A percentile compares a stretch with the other conserved stretches of the same genome.
Conservation (phyloP, 495 filamentous ascomycete species). For the Trichoderma reesei region DNA sequence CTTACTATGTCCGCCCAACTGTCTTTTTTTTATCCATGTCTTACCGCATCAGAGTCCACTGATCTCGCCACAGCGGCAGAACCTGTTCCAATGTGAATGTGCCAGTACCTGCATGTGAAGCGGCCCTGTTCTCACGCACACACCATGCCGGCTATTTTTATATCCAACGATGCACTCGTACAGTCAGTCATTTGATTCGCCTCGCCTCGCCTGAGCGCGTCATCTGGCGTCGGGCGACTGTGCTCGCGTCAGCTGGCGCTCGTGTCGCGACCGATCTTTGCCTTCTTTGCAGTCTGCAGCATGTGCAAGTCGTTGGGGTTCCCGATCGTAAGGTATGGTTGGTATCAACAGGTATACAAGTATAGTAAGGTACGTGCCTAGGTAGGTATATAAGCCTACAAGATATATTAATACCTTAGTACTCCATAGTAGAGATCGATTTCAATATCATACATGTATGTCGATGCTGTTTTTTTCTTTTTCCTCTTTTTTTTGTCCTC, state of each 20-base stretch:
- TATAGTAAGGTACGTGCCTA: too few relatives aligned
- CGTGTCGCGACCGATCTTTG: not conserved
- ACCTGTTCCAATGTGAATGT: too few relatives aligned
- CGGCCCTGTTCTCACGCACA: too few relatives aligned
- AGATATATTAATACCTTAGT: not conserved
- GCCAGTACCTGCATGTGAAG: slow-evolving; percentile 1
- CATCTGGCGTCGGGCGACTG: not conserved
- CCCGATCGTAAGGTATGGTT: too few relatives aligned
- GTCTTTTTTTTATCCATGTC: too few relatives aligned
- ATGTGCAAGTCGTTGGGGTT: too few relatives aligned
- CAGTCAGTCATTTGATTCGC: not conserved
- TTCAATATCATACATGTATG: not conserved
- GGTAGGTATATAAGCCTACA: too few relatives aligned
- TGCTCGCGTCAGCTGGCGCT: not conserved
- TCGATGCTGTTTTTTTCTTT: not conserved
- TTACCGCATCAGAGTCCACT: too few relatives aligned
- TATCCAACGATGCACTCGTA: not conserved
- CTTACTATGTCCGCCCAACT: too few relatives aligned
- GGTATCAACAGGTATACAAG: too few relatives aligned
- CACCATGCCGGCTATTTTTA: not conserved
- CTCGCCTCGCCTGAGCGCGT: not conserved
- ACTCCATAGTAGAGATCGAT: not conserved
- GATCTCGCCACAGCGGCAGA: too few relatives aligned
- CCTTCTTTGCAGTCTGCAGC: too few relatives aligned
- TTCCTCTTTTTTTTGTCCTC: not conserved